A percentile compares a stretch with the other conserved stretches of the same genome.
phyloP scores from a whole-genome alignment of 495 filamentous ascomycete species.

The Aspergillus indologenus region DNA sequence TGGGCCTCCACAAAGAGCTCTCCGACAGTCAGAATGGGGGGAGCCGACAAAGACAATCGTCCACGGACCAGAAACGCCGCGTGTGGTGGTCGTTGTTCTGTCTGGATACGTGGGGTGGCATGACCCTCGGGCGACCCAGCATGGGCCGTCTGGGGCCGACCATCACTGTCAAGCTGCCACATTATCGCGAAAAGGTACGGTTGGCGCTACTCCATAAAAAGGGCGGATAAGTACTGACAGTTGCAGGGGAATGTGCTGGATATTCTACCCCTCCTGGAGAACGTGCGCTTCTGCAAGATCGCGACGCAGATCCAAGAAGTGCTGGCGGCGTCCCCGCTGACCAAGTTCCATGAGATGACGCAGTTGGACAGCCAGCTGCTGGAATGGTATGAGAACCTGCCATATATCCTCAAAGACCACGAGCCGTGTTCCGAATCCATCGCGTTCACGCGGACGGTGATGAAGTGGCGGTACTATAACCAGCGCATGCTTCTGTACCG shows the following conservation, averaged over 20 bases:
- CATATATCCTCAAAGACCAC: constrained; percentile 65
- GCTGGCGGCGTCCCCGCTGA: constrained; percentile 64
- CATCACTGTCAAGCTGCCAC: constrained; percentile 69
- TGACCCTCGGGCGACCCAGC: constrained; percentile 73
- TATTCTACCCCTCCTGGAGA: constrained; percentile 69
- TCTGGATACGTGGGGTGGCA: constrained; percentile 75
- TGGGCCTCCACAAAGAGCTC: constrained; percentile 75
- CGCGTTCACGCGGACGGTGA: constrained; percentile 65
- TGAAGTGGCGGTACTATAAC: constrained; percentile 81
- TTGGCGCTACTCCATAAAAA: neutral
- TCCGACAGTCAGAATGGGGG: constrained; percentile 38
- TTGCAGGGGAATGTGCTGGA: constrained; percentile 47
- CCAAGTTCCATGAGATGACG: constrained; percentile 61
- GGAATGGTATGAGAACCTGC: constrained; percentile 67
- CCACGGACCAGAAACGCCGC: constrained; percentile 59
- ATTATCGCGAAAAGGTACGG: constrained; percentile 53
- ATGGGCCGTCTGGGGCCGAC: constrained; percentile 71
- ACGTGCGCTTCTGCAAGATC: constrained; percentile 78
- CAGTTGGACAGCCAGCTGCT: constrained; percentile 65
- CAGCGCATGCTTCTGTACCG: constrained; percentile 77
- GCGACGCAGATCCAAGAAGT: constrained; percentile 74
- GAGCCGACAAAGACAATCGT: constrained; percentile 29
- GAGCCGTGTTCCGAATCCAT: constrained; percentile 69
- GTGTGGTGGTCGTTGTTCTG: constrained; percentile 82
- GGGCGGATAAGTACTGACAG: constrained; percentile 35